A percentile compares a stretch with the other conserved stretches of the same genome.
phyloP scores from a whole-genome alignment of 2,329 filamentous ascomycete species.

The Cadophora luteo-olivacea region DNA sequence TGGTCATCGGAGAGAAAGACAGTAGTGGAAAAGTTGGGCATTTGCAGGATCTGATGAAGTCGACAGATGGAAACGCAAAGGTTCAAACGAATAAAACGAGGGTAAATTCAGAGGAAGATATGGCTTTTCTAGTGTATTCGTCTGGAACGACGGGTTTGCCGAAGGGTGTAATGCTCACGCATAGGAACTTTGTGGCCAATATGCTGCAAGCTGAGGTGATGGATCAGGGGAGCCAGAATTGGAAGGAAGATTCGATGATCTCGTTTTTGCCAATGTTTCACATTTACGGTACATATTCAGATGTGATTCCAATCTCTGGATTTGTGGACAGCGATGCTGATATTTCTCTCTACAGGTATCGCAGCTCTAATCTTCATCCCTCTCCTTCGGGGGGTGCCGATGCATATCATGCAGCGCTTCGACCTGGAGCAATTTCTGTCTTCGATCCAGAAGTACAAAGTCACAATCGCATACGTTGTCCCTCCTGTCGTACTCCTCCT shows the following conservation, averaged over 20 bases:
- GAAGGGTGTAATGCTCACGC: slow-evolving; percentile 88
- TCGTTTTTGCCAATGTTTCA: slow-evolving; percentile 88
- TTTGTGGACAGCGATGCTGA: background rate
- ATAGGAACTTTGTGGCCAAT: slow-evolving; percentile 82
- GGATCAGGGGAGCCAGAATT: slow-evolving; percentile 52
- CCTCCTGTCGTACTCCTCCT: slow-evolving; percentile 83
- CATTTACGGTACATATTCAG: slow-evolving; percentile 52
- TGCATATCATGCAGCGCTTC: slow-evolving; percentile 77
- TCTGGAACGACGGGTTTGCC: slow-evolving; percentile 57
- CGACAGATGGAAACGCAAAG: slow-evolving; percentile 57
- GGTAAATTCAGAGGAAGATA: slow-evolving; percentile 18
- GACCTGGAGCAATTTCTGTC: slow-evolving; percentile 78
- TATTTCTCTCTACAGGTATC: slow-evolving; percentile 48
- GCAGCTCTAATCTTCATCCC: slow-evolving; percentile 72
- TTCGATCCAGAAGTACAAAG: slow-evolving; percentile 73
- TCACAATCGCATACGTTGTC: slow-evolving; percentile 80
- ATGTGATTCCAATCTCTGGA: background rate
- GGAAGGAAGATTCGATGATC: slow-evolving; percentile 51
- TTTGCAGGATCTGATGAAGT: slow-evolving; percentile 51
- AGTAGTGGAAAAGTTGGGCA: slow-evolving; percentile 45
- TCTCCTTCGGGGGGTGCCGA: slow-evolving; percentile 66
- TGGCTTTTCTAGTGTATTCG: slow-evolving; percentile 80
- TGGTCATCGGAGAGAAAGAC: slow-evolving; percentile 72
- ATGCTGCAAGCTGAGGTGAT: slow-evolving; percentile 57
- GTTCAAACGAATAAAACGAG: slow-evolving; percentile 50